A percentile compares a stretch with the other conserved stretches of the same genome.
Evolutionary conservation across 371 early-diverging fungal genomes (phyloP).

Genomic region (Smittium culicis): DNA sequence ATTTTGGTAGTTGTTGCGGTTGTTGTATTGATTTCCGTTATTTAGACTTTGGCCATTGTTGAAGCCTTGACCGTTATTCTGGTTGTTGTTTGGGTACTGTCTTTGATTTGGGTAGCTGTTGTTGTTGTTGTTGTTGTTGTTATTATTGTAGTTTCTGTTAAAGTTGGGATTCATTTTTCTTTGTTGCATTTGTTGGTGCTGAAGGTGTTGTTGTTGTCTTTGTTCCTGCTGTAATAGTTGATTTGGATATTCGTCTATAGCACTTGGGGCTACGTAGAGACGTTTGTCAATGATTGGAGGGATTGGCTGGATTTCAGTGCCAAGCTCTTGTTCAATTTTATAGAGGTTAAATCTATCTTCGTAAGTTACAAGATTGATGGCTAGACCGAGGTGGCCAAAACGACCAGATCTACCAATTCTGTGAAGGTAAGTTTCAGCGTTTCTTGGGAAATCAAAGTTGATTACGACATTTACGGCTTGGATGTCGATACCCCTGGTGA

Average conservation of each 20-base stretch:
- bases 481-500: slow-evolving; percentile 99
- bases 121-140: too few species aligned
- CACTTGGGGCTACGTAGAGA: slow-evolving; percentile 57
- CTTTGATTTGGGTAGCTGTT: too few species aligned
- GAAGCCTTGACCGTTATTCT: too few species aligned
- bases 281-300: slow-evolving; percentile 86
- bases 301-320: slow-evolving; percentile 92
- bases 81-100: too few species aligned
- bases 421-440: slow-evolving; percentile 97
- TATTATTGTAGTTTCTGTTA: too few species aligned
- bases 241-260: slow-evolving; percentile 33
- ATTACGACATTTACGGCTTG: slow-evolving; percentile 98
- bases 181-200: too few species aligned
- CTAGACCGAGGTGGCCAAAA: slow-evolving; percentile 94
- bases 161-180: too few species aligned
- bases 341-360: slow-evolving; percentile 92
- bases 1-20: too few species aligned
- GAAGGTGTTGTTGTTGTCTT: too few species aligned
- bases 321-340: slow-evolving; percentile 91
- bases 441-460: slow-evolving; percentile 99
- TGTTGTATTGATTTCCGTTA: too few species aligned
- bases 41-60: too few species aligned
- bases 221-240: too few species aligned
- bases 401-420: slow-evolving; percentile 97
- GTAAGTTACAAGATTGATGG: slow-evolving; percentile 93